Evolutionary conservation across 116 monocot genomes (phyloP), one percentile per base, ranked within the genome.

Genomic region (Phalaenopsis hybrid): DNA sequence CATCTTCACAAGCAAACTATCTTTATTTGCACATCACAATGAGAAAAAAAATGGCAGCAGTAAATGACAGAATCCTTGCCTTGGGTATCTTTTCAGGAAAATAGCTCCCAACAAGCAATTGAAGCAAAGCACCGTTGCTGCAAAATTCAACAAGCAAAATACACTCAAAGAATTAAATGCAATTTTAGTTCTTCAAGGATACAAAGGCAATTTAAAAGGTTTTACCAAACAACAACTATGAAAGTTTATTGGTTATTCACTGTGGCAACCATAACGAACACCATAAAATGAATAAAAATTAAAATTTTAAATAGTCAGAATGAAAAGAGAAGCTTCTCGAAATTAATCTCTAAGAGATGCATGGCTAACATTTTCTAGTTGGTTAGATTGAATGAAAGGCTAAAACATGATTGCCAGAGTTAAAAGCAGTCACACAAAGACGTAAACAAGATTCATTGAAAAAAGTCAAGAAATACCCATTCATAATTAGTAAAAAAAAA

Each of bases 111-210:
- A 95, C 82, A 25, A 98, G 89, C 88, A 95, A 46, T 81, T 98
- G 98, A 81, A 98, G 95, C 57, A 98, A 84, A 23, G 98, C 98
- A 0, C 98, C 98, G 78, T 98, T 98, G 85, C 98, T 98, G 86
- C 50, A 92, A 83, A 34, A 48, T 57, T 25, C 57, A 78, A 18
- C 28, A 13, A 73, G 73, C 11, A 41, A 73, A 37, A 17, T 65
- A 28, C 25, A 65, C 21, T 67, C 25, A 65, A 55, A 7, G 25
- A 65, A 28, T 65, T 65, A 8, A 8, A 23, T 65, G 28, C 23
- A 65, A 65, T 55, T 15, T 25, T 65, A 73, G 16, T 73, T 73
- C 16, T 73, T 73, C 13, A 37, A 73, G 73, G 3, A 73, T 73
- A 73, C 0, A 10, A 73, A 41, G 73, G 73, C 16, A 34, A 17